Base-by-base conservation (phyloP, 2,329 filamentous ascomycete species). In the Xenosphaeropsis pyriputrescens region DNA sequence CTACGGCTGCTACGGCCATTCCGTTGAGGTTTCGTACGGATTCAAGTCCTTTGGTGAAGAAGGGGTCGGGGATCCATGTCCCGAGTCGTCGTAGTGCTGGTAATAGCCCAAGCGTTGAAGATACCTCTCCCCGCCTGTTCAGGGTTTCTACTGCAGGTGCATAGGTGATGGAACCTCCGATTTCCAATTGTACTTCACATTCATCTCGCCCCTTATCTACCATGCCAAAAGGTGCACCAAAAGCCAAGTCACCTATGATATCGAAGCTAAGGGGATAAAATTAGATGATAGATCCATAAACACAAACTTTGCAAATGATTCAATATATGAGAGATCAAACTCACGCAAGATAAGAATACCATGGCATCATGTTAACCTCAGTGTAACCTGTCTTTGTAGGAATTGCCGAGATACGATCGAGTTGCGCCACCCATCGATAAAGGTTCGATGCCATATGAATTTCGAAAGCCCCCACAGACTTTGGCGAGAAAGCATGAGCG, bases 61-160 rank as follows among this genome's bases (percentile, higher is more conserved):
- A 93, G 1, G 78, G 70, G 51, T 93, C 85, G 0, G 85, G 85
- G 8, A 93, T 60, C 57, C 79, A 89, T 49, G 74, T 75, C 14
- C 85, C 86, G 47, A 75, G 93, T 1, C 85, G 83, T 56, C 83
- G 89, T 35, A 94, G 62, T 41, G 63, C 58, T 0, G 86, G 85
- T 39, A 79, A 63, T 50, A 75, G 82, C 2, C 86, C 86, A 3
- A 95, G 65, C 0, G 85, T 77, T 4, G 76, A 82, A 11, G 79
- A 88, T 19, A 94, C 85, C 53, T 94, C 86, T 39, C 86, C 88
- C 35, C 86, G 70, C 12, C 86, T 73, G 61, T 94, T 94, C 39
- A 94, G 65, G 4, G 93, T 88, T 59, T 94, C 78, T 43, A 94
- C 84, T 8, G 86, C 88, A 0, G 79, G 72, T 0, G 80, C 81